These are phyloP conservation scores for Emergomyces pasteurianus DNA, from an alignment of 2,329 filamentous ascomycete species.

Conservation along the genomic window DNA sequence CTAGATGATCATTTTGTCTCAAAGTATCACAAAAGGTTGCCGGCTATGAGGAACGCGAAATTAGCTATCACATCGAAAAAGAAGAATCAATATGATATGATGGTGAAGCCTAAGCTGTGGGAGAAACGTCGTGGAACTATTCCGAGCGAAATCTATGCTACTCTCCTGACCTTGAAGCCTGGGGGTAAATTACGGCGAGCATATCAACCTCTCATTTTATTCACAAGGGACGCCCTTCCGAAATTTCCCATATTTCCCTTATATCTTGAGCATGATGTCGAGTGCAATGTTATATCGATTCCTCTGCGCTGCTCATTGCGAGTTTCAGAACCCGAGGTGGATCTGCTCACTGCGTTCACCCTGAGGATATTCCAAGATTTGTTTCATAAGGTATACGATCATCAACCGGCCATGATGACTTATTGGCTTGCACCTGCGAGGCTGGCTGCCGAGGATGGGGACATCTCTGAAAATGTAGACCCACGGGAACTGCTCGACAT, in stretches of 20 bases:
- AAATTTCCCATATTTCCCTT: slow-evolving; percentile 56
- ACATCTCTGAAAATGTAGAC: slow-evolving; percentile 1
- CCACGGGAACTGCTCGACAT: slow-evolving; percentile 33
- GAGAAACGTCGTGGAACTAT: slow-evolving; percentile 28
- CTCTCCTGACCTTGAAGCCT: slow-evolving; percentile 46
- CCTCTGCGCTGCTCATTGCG: slow-evolving; percentile 34
- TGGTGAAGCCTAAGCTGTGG: slow-evolving; percentile 70
- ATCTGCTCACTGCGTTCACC: slow-evolving; percentile 58
- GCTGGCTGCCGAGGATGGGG: slow-evolving; percentile 2
- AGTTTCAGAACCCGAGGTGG: slow-evolving; percentile 33
- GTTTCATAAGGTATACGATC: slow-evolving; percentile 76
- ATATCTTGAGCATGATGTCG: slow-evolving; percentile 54
- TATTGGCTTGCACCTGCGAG: slow-evolving; percentile 67
- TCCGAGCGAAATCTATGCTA: slow-evolving; percentile 48
- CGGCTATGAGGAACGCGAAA: slow-evolving; percentile 74
- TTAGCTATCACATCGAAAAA: slow-evolving; percentile 73
- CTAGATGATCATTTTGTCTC: slow-evolving; percentile 67
- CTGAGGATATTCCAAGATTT: slow-evolving; percentile 67
- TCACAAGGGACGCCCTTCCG: slow-evolving; percentile 58
- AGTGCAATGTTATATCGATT: slow-evolving; percentile 46
- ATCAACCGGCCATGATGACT: slow-evolving; percentile 51
- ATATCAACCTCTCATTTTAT: slow-evolving; percentile 54
- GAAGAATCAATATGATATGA: slow-evolving; percentile 62
- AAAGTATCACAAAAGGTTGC: slow-evolving; percentile 57
- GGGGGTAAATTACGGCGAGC: slow-evolving; percentile 45